A percentile compares a stretch with the other conserved stretches of the same genome.
These are phyloP conservation scores for Athelia psychrophila DNA, from an alignment of 1,284 basidiomycete species.

Conservation along the genomic window DNA sequence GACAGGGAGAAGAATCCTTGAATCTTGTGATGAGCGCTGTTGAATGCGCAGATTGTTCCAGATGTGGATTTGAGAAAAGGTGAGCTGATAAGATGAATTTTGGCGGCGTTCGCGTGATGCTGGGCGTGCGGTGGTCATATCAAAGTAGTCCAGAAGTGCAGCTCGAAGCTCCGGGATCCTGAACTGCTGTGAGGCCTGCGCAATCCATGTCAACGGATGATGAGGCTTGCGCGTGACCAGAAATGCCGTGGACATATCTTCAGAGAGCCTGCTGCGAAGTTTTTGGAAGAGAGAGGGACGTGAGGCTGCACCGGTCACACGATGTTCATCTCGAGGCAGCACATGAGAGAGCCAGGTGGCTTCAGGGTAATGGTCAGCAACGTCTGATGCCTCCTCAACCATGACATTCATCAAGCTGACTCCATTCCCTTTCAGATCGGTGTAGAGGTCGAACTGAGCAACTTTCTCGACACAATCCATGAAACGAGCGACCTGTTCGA, in stretches of 20 bases:
- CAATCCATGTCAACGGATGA: neutral
- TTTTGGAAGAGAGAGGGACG: neutral
- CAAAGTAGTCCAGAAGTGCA: neutral
- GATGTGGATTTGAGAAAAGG: neutral
- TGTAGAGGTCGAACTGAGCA: neutral
- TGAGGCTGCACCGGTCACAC: neutral
- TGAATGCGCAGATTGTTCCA: slow-evolving; percentile 1
- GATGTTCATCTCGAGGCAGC: neutral
- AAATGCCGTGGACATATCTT: neutral
- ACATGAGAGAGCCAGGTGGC: slow-evolving; percentile 1
- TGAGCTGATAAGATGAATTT: neutral
- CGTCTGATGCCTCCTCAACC: neutral
- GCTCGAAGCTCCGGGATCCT: neutral
- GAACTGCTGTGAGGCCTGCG: neutral
- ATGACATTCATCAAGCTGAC: neutral
- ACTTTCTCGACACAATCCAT: neutral
- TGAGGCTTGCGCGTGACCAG: neutral
- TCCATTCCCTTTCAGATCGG: neutral
- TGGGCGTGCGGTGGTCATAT: neutral
- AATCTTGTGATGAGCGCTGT: neutral
- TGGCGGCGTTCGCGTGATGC: neutral
- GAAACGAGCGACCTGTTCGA: neutral
- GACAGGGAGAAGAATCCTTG: neutral
- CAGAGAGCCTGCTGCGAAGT: neutral
- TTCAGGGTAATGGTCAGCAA: neutral